Evolutionary conservation across 2,329 filamentous ascomycete genomes (phyloP).

Genomic region (Aspergillus pseudotamarii): DNA sequence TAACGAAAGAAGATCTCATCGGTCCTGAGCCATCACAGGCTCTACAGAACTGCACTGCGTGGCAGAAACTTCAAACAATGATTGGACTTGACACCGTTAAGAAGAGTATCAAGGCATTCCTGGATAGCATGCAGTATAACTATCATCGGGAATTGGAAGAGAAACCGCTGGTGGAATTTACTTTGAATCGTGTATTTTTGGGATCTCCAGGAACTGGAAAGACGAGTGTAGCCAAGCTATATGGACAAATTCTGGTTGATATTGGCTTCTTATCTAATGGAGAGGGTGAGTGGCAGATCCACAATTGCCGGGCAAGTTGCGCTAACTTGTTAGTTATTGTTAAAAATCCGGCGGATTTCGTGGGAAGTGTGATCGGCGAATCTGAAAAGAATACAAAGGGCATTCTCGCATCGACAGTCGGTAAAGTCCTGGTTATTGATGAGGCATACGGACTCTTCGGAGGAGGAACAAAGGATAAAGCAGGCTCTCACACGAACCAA

Average conservation of each 20-base stretch:
- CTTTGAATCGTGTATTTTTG: slow-evolving; percentile 70
- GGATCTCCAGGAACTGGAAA: slow-evolving; percentile 77
- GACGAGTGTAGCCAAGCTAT: slow-evolving; percentile 73
- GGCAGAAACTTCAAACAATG: slow-evolving; percentile 59
- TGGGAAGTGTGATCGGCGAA: slow-evolving; percentile 63
- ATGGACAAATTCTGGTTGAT: slow-evolving; percentile 68
- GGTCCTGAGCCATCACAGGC: slow-evolving; percentile 65
- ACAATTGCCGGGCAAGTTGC: not conserved
- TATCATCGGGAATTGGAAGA: slow-evolving; percentile 68
- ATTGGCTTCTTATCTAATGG: slow-evolving; percentile 69
- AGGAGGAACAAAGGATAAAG: slow-evolving; percentile 28
- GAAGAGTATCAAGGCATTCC: slow-evolving; percentile 57
- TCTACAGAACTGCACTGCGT: slow-evolving; percentile 57
- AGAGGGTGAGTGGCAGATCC: slow-evolving; percentile 54
- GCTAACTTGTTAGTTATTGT: slow-evolving; percentile 57
- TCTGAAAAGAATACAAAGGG: slow-evolving; percentile 74
- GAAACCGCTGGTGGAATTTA: slow-evolving; percentile 60
- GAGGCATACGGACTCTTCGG: slow-evolving; percentile 71
- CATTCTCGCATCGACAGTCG: slow-evolving; percentile 66
- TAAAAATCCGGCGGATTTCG: slow-evolving; percentile 75
- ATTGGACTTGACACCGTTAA: slow-evolving; percentile 67
- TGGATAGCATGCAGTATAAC: slow-evolving; percentile 66
- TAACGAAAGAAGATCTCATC: slow-evolving; percentile 71
- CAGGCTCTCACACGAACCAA: slow-evolving; percentile 41
- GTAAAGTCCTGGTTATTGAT: slow-evolving; percentile 79